Evolutionary conservation across 805 yeast genomes (phyloP).

Genomic region (Metschnikowia baotianmanensis): DNA sequence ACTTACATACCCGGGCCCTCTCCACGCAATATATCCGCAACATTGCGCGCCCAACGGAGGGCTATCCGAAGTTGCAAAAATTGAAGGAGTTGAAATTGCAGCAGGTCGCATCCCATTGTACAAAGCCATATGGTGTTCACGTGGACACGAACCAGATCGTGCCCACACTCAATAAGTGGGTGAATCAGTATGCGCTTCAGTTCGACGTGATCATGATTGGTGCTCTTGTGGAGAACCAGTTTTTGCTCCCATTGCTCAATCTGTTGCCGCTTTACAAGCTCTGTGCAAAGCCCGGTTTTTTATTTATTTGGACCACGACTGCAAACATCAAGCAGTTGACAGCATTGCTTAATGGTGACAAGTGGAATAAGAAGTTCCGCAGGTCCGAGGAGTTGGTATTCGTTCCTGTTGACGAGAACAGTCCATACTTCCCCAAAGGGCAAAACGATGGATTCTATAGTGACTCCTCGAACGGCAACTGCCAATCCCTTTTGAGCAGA

Average conservation of each 20-base stretch:
- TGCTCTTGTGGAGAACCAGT: conserved; percentile 73
- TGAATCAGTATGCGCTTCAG: conserved; percentile 50
- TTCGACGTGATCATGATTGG: conserved; percentile 94
- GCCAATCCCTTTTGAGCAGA: conserved; percentile 49
- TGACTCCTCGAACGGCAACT: conserved; percentile 16
- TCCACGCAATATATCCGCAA: conserved; percentile 71
- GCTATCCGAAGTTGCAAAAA: conserved; percentile 80
- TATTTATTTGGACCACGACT: conserved; percentile 86
- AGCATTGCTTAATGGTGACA: conserved; percentile 47
- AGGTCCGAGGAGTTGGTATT: conserved; percentile 88
- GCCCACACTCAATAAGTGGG: conserved; percentile 61
- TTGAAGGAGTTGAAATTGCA: conserved; percentile 62
- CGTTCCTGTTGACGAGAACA: conserved; percentile 63
- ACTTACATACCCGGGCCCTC: conserved; percentile 56
- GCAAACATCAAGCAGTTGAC: conserved; percentile 64
- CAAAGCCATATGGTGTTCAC: conserved; percentile 65
- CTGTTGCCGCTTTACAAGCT: conserved; percentile 69
- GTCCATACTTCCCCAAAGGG: conserved; percentile 60
- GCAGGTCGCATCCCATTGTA: conserved; percentile 53
- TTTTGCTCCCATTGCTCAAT: conserved; percentile 57
- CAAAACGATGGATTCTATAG: conserved; percentile 32
- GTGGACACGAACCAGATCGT: conserved; percentile 53
- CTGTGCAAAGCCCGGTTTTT: conserved; percentile 80
- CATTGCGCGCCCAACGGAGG: conserved; percentile 63
- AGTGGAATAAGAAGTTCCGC: conserved; percentile 65